Evolutionary conservation across 768 basidiomycete species (phyloP), one percentile per base, ranked within the genome.

Genomic region (Pholiota conissans): DNA sequence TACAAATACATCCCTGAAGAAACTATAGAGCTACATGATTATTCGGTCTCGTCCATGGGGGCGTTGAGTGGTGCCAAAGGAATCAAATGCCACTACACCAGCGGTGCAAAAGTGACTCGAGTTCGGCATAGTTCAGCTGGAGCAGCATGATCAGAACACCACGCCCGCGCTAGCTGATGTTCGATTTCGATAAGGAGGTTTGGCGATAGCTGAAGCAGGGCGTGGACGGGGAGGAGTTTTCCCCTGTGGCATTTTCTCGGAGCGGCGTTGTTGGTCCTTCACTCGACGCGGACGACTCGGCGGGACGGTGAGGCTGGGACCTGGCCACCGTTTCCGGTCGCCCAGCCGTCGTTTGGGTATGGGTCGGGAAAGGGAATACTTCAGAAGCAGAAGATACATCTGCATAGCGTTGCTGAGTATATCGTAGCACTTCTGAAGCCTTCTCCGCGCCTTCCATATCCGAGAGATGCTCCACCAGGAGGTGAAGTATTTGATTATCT

Each of bases 401-500:
- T 65, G 52, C 64, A 67, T 65, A 34, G 55, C 57, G 42, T 63
- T 52, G n/a, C 57, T 28, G 26, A 67, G 61, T 11, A 65, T 62
- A 26, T 61, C 59, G 9, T 63, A 62, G 48, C 66, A 67, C 48
- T 39, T 59, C 11, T 61, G 52, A n/a, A 67, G 51, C 37, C 50
- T 58, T 18, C 46, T 48, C 48, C 57, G 42, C 26, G 55, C 59
- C 29, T 27, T 57, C 62, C 59, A 57, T 5, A 52, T 34, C 11
- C 62, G 55, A 29, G 60, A 55, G 11, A 65, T 29, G 11, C 57
- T 58, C 66, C 63, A 63, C 62, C 60, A 65, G 10, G 57, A 62
- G 1, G 57, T 28, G 28, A 67, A 62, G n/a, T 59, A 40, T 18
- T 53, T 61, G 7, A 67, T 58, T 16, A 57, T 62, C 30, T 57